phyloP scores from a whole-genome alignment of 2,329 filamentous ascomycete genomes.

The Talaromyces sp. region DNA sequence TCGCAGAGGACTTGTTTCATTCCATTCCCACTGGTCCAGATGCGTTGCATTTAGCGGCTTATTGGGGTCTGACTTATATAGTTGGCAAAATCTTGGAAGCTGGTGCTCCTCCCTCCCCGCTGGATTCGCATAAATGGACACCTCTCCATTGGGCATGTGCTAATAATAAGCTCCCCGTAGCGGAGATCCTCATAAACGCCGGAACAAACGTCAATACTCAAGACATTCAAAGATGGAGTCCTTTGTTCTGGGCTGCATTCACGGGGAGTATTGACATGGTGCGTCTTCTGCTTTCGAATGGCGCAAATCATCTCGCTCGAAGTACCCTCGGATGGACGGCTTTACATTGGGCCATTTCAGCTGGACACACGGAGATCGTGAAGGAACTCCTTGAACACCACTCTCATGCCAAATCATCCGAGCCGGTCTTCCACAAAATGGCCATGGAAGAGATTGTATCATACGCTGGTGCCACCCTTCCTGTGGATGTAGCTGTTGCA shows the following conservation, averaged over 20 bases:
- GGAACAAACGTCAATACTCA: background rate
- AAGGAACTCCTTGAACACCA: conserved; percentile 12
- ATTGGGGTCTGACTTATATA: background rate
- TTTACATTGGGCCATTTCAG: conserved; percentile 15
- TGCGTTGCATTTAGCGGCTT: background rate
- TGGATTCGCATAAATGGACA: background rate
- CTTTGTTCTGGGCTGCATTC: conserved; percentile 3
- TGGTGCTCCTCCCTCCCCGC: background rate
- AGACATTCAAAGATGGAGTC: background rate
- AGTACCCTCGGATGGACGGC: conserved; percentile 12
- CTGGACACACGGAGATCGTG: conserved; percentile 5
- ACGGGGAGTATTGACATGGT: conserved; percentile 1
- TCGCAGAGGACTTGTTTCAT: background rate
- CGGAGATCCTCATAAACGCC: background rate
- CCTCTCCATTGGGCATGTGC: background rate
- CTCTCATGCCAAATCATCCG: background rate
- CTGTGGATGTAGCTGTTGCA: conserved; percentile 8
- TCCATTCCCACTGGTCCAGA: background rate
- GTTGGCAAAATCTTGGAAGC: background rate
- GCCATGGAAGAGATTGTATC: conserved; percentile 8
- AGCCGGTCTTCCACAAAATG: conserved; percentile 9
- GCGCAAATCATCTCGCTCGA: conserved; percentile 10
- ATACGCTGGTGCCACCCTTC: conserved; percentile 5
- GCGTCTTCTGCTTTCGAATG: conserved; percentile 14
- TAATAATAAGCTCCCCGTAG: background rate